Base-by-base conservation (phyloP, 2,329 filamentous ascomycete genomes). In the Fusarium coicis region DNA sequence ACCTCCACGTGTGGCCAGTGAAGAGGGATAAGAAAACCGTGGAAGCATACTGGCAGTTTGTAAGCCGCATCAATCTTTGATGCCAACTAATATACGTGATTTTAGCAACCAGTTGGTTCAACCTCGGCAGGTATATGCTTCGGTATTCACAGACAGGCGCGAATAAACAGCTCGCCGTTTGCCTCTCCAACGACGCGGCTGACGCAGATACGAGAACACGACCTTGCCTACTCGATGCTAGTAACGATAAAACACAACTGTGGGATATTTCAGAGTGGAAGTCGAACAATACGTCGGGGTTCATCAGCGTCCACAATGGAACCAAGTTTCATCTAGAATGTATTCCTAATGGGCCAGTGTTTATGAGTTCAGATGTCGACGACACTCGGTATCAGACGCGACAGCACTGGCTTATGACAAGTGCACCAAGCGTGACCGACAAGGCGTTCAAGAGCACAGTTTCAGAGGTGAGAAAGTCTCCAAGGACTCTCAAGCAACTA, bases 321-420 rank as follows among this genome's bases (percentile, higher is more conserved):
- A 78, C 78, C 9, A 60, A 72, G 10, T 79, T 77, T 47, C 74
- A 76, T 34, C 68, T 82, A 26, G 80, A 81, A 30, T 77, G 78
- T 0, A 77, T 81, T 46, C 75, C 75, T 32, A 77, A 78, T 12
- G 77, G 76, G 54, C 77, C 79, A 16, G 74, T 74, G 12, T 81
- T 78, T 54, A 78, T 81, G 79, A 78, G 71, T 54, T 62, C 68
- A 14, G 71, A 77, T 23, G 67, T 75, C 16, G 56, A 68, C 1
- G 63, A 69, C 4, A 61, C 16, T 26, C 30, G 32, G 1, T 73
- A 74, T 7, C 78, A 81, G 62, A 73, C 71, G 6, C 76, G 77
- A 1, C 79, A 81, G 46, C 79, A 79, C 16, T 82, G 80, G 79
- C 65, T 81, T n/a, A 77, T 81, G 73, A 78, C 77, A 12, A 80